phyloP scores from a whole-genome alignment of 2,329 filamentous ascomycete genomes.

The Neofusicoccum sp. region DNA sequence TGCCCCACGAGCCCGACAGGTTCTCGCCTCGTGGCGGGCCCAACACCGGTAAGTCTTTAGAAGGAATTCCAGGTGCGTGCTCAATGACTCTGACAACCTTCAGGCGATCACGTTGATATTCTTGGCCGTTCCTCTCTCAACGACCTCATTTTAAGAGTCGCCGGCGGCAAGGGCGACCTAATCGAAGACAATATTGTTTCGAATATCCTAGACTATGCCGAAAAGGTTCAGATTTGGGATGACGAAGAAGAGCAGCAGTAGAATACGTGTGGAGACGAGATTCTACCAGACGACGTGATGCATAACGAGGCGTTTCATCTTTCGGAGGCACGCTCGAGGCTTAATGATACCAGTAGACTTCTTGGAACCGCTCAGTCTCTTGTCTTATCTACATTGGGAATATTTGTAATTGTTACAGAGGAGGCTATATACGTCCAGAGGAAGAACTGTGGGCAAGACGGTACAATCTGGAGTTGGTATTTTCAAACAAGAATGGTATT shows the following conservation, averaged over 20 bases:
- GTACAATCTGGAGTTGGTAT: too few relatives aligned
- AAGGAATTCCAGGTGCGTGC: background rate
- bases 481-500: too few relatives aligned
- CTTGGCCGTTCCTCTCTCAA: slow-evolving; percentile 86
- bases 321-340: background rate
- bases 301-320: slow-evolving; percentile 8
- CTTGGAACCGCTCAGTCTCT: background rate
- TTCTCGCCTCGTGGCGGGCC: slow-evolving; percentile 79
- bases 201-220: slow-evolving; percentile 79
- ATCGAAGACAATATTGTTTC: slow-evolving; percentile 80
- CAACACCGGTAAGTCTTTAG: slow-evolving; percentile 56
- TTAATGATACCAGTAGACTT: slow-evolving; percentile 15
- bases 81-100: background rate
- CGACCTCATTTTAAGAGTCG: slow-evolving; percentile 84
- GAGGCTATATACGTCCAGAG: background rate
- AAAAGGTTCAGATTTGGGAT: slow-evolving; percentile 80
- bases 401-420: background rate
- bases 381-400: background rate
- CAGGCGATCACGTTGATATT: slow-evolving; percentile 94
- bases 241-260: slow-evolving; percentile 28
- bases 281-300: slow-evolving; percentile 1
- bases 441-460: background rate
- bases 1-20: slow-evolving; percentile 92
- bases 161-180: slow-evolving; percentile 78
- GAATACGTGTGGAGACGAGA: background rate